A percentile compares a stretch with the other conserved stretches of the same genome.
These are phyloP conservation scores for Epichloe gansuensis DNA, from an alignment of 2,329 filamentous ascomycete genomes.

Conservation along the genomic window DNA sequence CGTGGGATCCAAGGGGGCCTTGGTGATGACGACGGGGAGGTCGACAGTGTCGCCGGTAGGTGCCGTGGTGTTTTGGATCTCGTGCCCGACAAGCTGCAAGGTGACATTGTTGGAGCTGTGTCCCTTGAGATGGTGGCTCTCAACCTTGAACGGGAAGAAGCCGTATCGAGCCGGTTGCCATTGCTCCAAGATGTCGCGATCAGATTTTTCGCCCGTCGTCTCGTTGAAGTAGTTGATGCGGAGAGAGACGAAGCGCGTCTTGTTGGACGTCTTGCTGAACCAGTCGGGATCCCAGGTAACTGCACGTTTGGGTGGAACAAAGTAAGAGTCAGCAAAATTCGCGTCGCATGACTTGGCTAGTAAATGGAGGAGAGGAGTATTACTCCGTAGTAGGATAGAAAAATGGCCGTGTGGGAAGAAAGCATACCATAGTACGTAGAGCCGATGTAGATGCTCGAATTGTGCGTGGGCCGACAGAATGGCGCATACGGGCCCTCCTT, in stretches of 20 bases:
- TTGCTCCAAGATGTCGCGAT: conserved; percentile 22
- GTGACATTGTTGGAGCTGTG: conserved; percentile 31
- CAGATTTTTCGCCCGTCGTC: conserved; percentile 22
- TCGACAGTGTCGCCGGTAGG: conserved; percentile 28
- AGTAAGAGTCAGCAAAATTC: no score
- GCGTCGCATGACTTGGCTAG: no score
- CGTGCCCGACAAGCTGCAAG: conserved; percentile 27
- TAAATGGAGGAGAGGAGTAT: neutral
- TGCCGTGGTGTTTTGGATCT: conserved; percentile 19
- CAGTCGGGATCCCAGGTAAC: conserved; percentile 45
- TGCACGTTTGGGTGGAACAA: conserved; percentile 12
- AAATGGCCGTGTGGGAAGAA: neutral
- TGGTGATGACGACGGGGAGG: conserved; percentile 24
- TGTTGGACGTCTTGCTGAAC: conserved; percentile 29
- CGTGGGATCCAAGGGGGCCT: conserved; percentile 24
- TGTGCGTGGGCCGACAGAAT: conserved; percentile 36
- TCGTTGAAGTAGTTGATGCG: conserved; percentile 29
- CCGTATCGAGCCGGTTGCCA: conserved; percentile 29
- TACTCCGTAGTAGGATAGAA: no score
- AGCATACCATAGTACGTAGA: conserved; percentile 38
- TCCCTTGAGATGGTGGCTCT: conserved; percentile 16
- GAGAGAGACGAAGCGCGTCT: conserved; percentile 20
- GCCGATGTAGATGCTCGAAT: conserved; percentile 30
- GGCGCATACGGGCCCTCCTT: conserved; percentile 32
- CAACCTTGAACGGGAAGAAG: conserved; percentile 34